phyloP scores from a whole-genome alignment of 192 early-diverging fungal species.

The Ramicandelaber brevisporus region DNA sequence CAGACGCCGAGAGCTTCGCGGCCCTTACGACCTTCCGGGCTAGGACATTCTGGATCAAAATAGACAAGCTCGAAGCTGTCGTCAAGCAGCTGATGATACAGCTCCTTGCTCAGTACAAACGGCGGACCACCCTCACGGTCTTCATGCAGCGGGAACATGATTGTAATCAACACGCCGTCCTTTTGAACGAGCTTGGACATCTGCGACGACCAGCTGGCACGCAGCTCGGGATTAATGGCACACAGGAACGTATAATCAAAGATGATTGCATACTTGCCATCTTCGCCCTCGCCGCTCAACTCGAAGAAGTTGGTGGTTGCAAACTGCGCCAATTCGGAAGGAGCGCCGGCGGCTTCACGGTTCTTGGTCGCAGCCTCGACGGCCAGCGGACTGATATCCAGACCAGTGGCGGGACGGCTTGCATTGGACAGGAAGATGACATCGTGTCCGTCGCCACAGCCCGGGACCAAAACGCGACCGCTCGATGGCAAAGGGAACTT shows the following conservation, averaged over 20 bases:
- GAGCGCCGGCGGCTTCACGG: conserved; percentile 8
- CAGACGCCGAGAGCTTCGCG: conserved; percentile 39
- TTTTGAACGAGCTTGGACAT: conserved; percentile 32
- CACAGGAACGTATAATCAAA: conserved; percentile 81
- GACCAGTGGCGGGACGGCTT: conserved; percentile 19
- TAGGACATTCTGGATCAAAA: conserved; percentile 24
- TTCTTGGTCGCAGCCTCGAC: conserved; percentile 25
- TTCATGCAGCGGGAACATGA: conserved; percentile 49
- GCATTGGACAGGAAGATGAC: conserved; percentile 39
- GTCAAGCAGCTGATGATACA: conserved; percentile 27
- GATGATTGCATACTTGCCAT: conserved; percentile 34
- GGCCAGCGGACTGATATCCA: conserved; percentile 41
- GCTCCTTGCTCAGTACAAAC: conserved; percentile 29
- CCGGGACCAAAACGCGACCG: conserved; percentile 13
- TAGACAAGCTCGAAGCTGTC: conserved; percentile 34
- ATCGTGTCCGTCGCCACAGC: conserved; percentile 36
- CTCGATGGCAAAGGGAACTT: conserved; percentile 13
- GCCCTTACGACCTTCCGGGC: conserved; percentile 22
- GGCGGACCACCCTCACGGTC: conserved; percentile 44
- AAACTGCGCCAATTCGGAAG: conserved; percentile 21
- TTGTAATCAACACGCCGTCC: conserved; percentile 40
- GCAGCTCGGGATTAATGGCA: conserved; percentile 33
- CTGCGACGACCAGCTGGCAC: conserved; percentile 31
- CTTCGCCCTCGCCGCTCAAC: conserved; percentile 23
- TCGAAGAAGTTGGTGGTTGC: conserved; percentile 42